Percentiles rank a stretch among this genome's conserved stretches.
phyloP scores from a whole-genome alignment of 768 basidiomycete genomes.

The Calocybe gangraenosa region DNA sequence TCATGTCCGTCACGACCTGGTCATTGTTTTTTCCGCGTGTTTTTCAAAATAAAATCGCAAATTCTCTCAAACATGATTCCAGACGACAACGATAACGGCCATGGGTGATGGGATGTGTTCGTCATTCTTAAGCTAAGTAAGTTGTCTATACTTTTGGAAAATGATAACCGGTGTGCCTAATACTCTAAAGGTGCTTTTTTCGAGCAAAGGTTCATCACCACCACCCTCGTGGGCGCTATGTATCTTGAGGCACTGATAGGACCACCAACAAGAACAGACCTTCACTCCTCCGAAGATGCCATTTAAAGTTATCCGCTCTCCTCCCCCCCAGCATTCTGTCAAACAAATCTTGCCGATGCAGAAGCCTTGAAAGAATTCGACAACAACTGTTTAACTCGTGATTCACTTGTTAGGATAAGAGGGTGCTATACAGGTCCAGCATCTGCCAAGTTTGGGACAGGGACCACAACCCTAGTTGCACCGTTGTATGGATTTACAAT shows the following conservation, averaged over 20 bases:
- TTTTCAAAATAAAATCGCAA: slow-evolving; percentile 1
- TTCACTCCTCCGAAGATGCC: background rate
- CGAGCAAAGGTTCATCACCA: background rate
- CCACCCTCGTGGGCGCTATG: background rate
- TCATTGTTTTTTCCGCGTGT: slow-evolving; percentile 4
- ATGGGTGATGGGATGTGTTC: too few species aligned
- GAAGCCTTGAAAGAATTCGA: background rate
- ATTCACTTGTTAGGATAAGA: background rate
- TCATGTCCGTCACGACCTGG: too few species aligned
- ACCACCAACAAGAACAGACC: background rate
- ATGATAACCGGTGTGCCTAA: too few species aligned
- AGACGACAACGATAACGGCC: too few species aligned
- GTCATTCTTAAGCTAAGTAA: too few species aligned
- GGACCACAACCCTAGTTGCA: slow-evolving; percentile 3
- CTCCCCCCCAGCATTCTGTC: slow-evolving; percentile 3
- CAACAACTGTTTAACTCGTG: background rate
- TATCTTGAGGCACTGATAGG: background rate
- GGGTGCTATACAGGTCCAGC: slow-evolving; percentile 1
- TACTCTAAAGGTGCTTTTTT: too few species aligned
- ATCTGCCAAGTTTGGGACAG: slow-evolving; percentile 1
- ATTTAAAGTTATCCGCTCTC: slow-evolving; percentile 1
- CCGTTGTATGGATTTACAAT: slow-evolving; percentile 4
- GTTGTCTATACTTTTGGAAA: too few species aligned
- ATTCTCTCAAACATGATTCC: background rate
- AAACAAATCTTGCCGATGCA: slow-evolving; percentile 1